Evolutionary conservation across 2,329 filamentous ascomycete genomes (phyloP).

Genomic region (Pseudogymnoascus sp.): DNA sequence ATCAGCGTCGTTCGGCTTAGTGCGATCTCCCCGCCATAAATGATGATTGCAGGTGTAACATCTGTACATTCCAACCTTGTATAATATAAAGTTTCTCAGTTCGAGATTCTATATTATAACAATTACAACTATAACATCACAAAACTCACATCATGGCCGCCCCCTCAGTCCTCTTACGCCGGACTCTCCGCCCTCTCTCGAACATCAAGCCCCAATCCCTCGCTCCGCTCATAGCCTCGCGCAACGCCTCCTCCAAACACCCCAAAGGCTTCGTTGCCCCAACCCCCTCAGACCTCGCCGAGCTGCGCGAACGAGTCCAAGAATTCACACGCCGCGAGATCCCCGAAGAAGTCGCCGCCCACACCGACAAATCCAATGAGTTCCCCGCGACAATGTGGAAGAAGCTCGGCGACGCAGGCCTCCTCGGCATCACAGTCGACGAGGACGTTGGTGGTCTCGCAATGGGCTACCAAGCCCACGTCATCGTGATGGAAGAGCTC

Average conservation of each 20-base stretch:
- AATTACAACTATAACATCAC: background rate
- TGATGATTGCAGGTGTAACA: background rate
- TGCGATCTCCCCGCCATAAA: conserved; percentile 2
- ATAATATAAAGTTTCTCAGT: conserved; percentile 3
- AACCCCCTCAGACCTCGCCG: conserved; percentile 39
- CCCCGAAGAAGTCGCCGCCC: conserved; percentile 68
- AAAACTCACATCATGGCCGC: background rate
- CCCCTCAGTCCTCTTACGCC: conserved; percentile 6
- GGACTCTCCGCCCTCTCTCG: conserved; percentile 4
- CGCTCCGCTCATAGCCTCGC: conserved; percentile 16
- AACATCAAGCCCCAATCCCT: background rate
- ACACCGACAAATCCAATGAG: conserved; percentile 76
- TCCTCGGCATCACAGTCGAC: conserved; percentile 87
- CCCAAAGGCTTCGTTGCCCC: conserved; percentile 53
- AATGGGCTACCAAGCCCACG: conserved; percentile 96
- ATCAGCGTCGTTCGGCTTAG: background rate
- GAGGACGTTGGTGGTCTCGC: conserved; percentile 82
- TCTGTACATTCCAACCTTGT: background rate
- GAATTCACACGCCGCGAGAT: conserved; percentile 89
- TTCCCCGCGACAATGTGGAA: conserved; percentile 90
- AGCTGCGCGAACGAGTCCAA: conserved; percentile 44
- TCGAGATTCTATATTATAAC: background rate
- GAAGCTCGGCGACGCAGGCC: conserved; percentile 84
- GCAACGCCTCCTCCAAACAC: conserved; percentile 58
- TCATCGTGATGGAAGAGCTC: conserved; percentile 89